Evolutionary conservation across 2,329 filamentous ascomycete genomes (phyloP).

Genomic region (Chaetomiaceae sp.): DNA sequence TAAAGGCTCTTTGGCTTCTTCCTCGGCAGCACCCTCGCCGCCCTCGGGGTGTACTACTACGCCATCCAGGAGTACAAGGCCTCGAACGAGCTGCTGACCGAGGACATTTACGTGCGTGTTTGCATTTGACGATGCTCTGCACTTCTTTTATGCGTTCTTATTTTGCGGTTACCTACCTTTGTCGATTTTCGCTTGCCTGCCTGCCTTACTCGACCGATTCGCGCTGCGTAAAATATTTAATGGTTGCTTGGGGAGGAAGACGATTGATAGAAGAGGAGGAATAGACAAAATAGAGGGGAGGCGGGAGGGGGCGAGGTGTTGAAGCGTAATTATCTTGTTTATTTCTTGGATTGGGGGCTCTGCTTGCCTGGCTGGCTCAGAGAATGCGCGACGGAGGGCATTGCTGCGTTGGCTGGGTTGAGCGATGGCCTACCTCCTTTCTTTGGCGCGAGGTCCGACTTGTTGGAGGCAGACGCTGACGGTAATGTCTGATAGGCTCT

Average conservation of each 20-base stretch:
- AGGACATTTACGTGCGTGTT: conserved; percentile 88
- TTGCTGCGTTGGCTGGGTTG: not conserved
- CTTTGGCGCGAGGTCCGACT: not conserved
- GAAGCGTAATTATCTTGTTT: conserved; percentile 18
- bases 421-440: not conserved
- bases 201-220: not conserved
- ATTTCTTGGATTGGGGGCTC: not conserved
- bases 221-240: not conserved
- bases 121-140: conserved; percentile 35
- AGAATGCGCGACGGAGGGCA: not conserved
- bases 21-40: conserved; percentile 73
- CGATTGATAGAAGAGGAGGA: not conserved
- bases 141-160: conserved; percentile 15
- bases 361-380: not conserved
- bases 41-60: conserved; percentile 84
- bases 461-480: conserved; percentile 7
- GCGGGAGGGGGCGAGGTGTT: not conserved
- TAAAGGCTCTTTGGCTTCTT: conserved; percentile 86
- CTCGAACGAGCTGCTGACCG: conserved; percentile 86
- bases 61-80: conserved; percentile 89
- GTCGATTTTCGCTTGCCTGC: conserved; percentile 3
- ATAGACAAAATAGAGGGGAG: not conserved
- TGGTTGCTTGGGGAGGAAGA: not conserved
- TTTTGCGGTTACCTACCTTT: conserved; percentile 8
- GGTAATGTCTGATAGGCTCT: conserved; percentile 56